Percentiles rank a stretch among this genome's conserved stretches.
Evolutionary conservation across 306 rosid genomes (phyloP).

Genomic region (Nissolia schottii): DNA sequence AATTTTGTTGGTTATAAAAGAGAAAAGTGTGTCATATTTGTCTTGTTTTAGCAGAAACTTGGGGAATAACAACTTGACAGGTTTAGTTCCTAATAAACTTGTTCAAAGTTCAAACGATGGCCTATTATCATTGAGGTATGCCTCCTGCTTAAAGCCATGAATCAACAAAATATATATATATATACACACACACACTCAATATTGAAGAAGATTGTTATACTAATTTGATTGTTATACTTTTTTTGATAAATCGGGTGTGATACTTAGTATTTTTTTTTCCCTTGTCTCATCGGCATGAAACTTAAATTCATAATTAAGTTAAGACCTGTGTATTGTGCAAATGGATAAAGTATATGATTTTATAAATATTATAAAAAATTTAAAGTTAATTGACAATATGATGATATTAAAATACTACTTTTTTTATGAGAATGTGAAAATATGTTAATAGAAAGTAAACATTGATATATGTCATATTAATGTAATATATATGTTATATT

Average conservation of each 20-base stretch:
- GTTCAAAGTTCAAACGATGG: conserved; percentile 9
- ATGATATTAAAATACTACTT: too few relatives aligned
- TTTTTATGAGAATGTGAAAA: too few relatives aligned
- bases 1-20: background rate
- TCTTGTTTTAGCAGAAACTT: conserved; percentile 33
- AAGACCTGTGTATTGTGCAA: too few relatives aligned
- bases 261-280: too few relatives aligned
- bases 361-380: too few relatives aligned
- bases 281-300: background rate
- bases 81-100: conserved; percentile 19
- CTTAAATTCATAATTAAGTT: background rate
- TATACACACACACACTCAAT: too few relatives aligned
- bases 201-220: background rate
- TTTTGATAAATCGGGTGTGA: too few relatives aligned
- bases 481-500: too few relatives aligned
- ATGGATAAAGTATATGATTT: too few relatives aligned
- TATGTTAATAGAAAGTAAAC: too few relatives aligned
- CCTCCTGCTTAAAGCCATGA: background rate
- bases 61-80: conserved; percentile 24
- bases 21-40: background rate
- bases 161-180: background rate
- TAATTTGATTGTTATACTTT: background rate
- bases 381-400: too few relatives aligned
- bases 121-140: conserved; percentile 31
- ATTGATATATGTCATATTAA: too few relatives aligned